Evolutionary conservation across 2,329 filamentous ascomycete genomes (phyloP), one percentile per base, ranked within the genome.

Genomic region (Stachybotrys elegans): DNA sequence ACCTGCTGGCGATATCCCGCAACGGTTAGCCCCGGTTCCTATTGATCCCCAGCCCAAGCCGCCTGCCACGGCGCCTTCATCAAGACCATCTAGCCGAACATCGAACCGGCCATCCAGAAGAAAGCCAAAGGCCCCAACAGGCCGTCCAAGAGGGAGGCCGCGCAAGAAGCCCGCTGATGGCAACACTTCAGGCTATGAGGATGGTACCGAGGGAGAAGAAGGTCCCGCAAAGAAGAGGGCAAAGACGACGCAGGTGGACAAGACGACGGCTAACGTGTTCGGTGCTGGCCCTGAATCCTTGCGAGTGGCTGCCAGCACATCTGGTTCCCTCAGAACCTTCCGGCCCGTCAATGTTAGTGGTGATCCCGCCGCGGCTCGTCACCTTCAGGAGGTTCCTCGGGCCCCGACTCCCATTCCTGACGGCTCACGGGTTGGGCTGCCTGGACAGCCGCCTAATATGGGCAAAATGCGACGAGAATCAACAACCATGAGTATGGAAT

Each of bases 241-340:
- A 25, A 93, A 88, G 58, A 79, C 85, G 20, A 88, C 81, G 17
- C 79, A 84, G 58, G 79, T 84, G 12, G 81, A 86, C 50, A 84
- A 83, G 68, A 81, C 81, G n/a, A 82, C 83, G 41, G 84, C 80
- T 52, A 79, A 76, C 49, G 81, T 79, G 19, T 86, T 96, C 55
- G 86, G 84, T 42, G 76, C 79, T 31, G 83, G 82, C 22, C 79
- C 83, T 9, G 89, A 93, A 40, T 94, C 88, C 4, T 72, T 97
- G 21, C 80, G 91, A 40, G 89, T 95, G n/a, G 84, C 88, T 48
- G 92, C 92, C 38, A 95, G 89, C 60, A 95, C 88, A 14, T 86
- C 91, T 36, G 88, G 89, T 34, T 95, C 91, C 5, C 75, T 97
- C 46, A 86, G 92, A 35, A 84, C 84, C 39, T 86, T 95, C 62